These are phyloP conservation scores for Penicillium sp. DNA, from an alignment of 2,329 filamentous ascomycete genomes.

Conservation along the genomic window DNA sequence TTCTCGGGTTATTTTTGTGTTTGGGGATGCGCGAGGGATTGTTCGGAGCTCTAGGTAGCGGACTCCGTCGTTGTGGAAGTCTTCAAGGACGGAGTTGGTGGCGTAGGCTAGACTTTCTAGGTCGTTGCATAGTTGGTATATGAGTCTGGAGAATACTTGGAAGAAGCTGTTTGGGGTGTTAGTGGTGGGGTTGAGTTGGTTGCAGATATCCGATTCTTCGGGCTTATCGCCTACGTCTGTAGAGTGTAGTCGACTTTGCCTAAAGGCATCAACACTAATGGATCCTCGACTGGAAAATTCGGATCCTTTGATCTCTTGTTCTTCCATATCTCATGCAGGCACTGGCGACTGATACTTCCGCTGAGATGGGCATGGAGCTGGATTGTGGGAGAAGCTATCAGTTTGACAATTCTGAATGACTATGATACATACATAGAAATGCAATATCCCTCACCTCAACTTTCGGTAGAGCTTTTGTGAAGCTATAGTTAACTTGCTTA, in stretches of 20 bases:
- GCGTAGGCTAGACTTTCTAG: slow-evolving; percentile 59
- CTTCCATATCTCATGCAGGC: slow-evolving; percentile 72
- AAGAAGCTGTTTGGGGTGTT: slow-evolving; percentile 62
- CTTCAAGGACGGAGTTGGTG: slow-evolving; percentile 63
- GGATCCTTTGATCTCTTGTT: slow-evolving; percentile 54
- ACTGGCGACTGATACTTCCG: slow-evolving; percentile 71
- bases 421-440: too few species aligned
- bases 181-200: not conserved
- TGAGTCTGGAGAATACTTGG: slow-evolving; percentile 74
- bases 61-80: slow-evolving; percentile 70
- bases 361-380: slow-evolving; percentile 79
- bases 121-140: slow-evolving; percentile 72
- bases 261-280: slow-evolving; percentile 65
- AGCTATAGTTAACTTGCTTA: slow-evolving; percentile 29
- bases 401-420: not conserved
- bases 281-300: slow-evolving; percentile 63
- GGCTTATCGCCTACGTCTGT: slow-evolving; percentile 58
- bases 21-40: slow-evolving; percentile 66
- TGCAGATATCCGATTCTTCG: not conserved
- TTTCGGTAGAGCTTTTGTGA: slow-evolving; percentile 37
- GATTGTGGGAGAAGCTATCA: slow-evolving; percentile 4
- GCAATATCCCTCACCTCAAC: slow-evolving; percentile 31
- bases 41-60: slow-evolving; percentile 78
- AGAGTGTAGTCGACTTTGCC: slow-evolving; percentile 72
- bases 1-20: slow-evolving; percentile 56